These are phyloP conservation scores for Leptographium radiaticola DNA, from an alignment of 2,329 filamentous ascomycete species.

Conservation along the genomic window DNA sequence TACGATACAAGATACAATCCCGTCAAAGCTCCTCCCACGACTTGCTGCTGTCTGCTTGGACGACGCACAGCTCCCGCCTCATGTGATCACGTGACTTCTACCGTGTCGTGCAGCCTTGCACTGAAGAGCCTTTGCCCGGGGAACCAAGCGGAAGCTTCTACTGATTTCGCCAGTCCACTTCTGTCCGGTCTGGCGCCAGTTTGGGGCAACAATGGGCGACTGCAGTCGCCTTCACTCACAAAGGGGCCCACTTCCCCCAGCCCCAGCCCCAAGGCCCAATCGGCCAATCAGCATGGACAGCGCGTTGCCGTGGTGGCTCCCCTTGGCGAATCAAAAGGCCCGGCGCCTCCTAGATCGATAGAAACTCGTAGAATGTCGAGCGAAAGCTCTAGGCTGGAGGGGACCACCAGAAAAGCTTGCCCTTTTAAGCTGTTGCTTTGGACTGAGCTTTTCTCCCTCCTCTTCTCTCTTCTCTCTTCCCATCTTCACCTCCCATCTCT, in stretches of 20 bases:
- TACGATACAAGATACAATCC: neutral
- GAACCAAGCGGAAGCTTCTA: conserved; percentile 3
- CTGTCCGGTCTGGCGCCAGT: neutral
- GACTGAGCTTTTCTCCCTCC: conserved; percentile 9
- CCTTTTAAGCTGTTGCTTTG: conserved; percentile 18
- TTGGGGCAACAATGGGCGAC: no score
- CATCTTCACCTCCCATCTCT: neutral
- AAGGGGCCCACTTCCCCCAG: neutral
- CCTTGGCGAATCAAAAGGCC: conserved; percentile 14
- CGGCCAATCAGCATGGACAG: conserved; percentile 6
- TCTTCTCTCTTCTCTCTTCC: conserved; percentile 5
- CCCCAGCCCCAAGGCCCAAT: neutral
- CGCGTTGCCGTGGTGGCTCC: conserved; percentile 10
- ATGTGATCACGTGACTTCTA: neutral
- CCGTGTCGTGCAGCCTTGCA: neutral
- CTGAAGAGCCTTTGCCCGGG: neutral
- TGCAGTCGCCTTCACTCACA: neutral
- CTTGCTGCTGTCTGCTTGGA: no score
- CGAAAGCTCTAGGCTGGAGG: conserved; percentile 14
- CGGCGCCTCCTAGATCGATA: conserved; percentile 16
- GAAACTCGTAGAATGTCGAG: conserved; percentile 21
- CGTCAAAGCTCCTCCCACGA: no score
- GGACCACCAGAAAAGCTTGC: conserved; percentile 14
- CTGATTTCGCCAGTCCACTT: conserved; percentile 1
- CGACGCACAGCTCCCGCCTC: no score